A percentile compares a stretch with the other conserved stretches of the same genome.
These are phyloP conservation scores for Drechslerella coelobrocha DNA, from an alignment of 2,329 filamentous ascomycete species.

Conservation along the genomic window DNA sequence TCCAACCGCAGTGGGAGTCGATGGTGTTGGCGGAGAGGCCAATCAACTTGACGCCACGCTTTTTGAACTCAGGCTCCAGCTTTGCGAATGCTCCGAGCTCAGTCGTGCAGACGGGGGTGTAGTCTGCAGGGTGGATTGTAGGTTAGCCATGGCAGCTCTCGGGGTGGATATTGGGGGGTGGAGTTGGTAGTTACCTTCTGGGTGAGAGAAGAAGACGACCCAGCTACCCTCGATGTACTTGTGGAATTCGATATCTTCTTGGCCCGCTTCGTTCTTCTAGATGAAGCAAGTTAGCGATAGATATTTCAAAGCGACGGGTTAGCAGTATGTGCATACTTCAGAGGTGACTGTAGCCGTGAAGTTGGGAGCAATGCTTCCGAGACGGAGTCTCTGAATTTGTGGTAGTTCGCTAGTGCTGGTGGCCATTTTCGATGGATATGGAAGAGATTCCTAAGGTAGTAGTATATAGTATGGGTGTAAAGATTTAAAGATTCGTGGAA, in stretches of 20 bases:
- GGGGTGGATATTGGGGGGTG: neutral
- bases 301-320: neutral
- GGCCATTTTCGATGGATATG: too few species aligned
- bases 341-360: slow-evolving; percentile 73
- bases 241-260: slow-evolving; percentile 73
- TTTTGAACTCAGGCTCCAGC: slow-evolving; percentile 69
- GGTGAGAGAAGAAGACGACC: slow-evolving; percentile 75
- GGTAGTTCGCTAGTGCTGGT: too few species aligned
- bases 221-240: slow-evolving; percentile 74
- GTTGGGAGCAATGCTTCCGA: slow-evolving; percentile 72
- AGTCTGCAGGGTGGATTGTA: slow-evolving; percentile 56
- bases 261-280: too few species aligned
- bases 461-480: too few species aligned
- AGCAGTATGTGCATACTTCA: slow-evolving; percentile 34
- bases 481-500: too few species aligned
- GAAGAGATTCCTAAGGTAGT: neutral
- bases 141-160: slow-evolving; percentile 52
- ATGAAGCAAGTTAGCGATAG: too few species aligned
- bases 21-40: slow-evolving; percentile 68
- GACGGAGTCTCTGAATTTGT: slow-evolving; percentile 66
- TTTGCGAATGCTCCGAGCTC: slow-evolving; percentile 70
- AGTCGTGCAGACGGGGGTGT: slow-evolving; percentile 69
- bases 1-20: slow-evolving; percentile 64
- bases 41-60: slow-evolving; percentile 69
- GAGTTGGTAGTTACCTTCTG: slow-evolving; percentile 58